Evolutionary conservation across 208 protist genomes (phyloP).

Genomic region (Phytomonas francai): DNA sequence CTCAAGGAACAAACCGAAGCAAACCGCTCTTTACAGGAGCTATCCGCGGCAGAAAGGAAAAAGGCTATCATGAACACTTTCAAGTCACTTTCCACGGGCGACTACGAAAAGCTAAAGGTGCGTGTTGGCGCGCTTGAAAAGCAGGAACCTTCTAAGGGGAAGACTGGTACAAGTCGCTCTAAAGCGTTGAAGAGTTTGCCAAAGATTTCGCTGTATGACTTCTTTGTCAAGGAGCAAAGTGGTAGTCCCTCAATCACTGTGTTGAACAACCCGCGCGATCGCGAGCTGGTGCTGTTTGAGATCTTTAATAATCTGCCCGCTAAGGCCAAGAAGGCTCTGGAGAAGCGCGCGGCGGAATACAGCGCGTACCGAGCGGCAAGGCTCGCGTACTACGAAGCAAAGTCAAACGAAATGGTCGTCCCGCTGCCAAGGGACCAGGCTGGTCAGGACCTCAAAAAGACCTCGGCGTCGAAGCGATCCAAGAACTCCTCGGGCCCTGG

Average conservation of each 20-base stretch:
- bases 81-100: slow-evolving; percentile 22
- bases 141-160: not conserved
- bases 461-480: not conserved
- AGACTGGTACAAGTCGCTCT: not conserved
- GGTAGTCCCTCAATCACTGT: slow-evolving; percentile 45
- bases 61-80: slow-evolving; percentile 37
- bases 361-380: not conserved
- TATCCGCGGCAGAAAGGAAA: slow-evolving; percentile 27
- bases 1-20: slow-evolving; percentile 35
- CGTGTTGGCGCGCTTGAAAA: slow-evolving; percentile 12
- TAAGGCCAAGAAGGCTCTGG: slow-evolving; percentile 40
- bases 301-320: slow-evolving; percentile 64
- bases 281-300: slow-evolving; percentile 40
- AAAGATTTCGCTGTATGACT: slow-evolving; percentile 22
- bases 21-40: slow-evolving; percentile 28
- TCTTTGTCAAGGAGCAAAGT: slow-evolving; percentile 52
- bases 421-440: too few species aligned
- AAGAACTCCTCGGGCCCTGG: slow-evolving; percentile 5
- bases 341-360: slow-evolving; percentile 18
- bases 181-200: slow-evolving; percentile 13
- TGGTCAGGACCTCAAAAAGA: too few species aligned
- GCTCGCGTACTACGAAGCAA: not conserved
- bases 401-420: not conserved
- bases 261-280: slow-evolving; percentile 31
- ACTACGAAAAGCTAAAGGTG: slow-evolving; percentile 23